Percentiles rank a stretch among this genome's conserved stretches.
Conservation (phyloP, 257 asterid genomes). For the Solanum appendiculatum region DNA sequence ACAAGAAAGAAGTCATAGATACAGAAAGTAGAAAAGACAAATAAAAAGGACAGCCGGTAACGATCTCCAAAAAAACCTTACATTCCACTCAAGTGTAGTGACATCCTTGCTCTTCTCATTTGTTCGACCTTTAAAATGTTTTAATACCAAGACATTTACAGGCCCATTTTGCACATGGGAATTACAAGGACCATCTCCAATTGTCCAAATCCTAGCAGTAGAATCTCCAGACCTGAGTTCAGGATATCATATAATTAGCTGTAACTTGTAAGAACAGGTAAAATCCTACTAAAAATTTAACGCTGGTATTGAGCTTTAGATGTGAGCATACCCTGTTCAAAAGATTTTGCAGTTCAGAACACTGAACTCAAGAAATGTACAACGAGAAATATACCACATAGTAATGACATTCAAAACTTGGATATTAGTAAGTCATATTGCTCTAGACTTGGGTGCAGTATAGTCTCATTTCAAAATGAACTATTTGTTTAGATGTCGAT, state of each 20-base stretch:
- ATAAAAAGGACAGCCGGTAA: background rate
- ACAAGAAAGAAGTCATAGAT: slow-evolving; percentile 7
- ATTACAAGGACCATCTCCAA: slow-evolving; percentile 55
- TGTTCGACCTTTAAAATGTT: slow-evolving; percentile 82
- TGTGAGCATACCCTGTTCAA: background rate
- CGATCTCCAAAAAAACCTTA: slow-evolving; percentile 19
- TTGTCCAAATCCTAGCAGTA: slow-evolving; percentile 91
- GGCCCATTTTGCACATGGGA: slow-evolving; percentile 58
- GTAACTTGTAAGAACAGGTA: background rate
- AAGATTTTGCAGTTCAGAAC: background rate
- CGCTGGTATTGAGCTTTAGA: background rate
- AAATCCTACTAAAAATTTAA: background rate
- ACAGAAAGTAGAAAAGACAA: background rate
- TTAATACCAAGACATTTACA: slow-evolving; percentile 46
- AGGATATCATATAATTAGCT: slow-evolving; percentile 6
- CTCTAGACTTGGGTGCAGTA: background rate
- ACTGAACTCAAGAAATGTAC: background rate
- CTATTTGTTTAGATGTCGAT: background rate
- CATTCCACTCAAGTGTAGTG: slow-evolving; percentile 99
- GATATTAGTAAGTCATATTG: background rate
- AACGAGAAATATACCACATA: background rate
- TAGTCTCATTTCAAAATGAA: background rate
- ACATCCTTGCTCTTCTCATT: slow-evolving; percentile 98
- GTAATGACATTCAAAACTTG: background rate
- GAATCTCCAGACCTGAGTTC: slow-evolving; percentile 83